These are phyloP conservation scores for Trichosporon ovoides DNA, from an alignment of 1,284 basidiomycete genomes.

Conservation along the genomic window DNA sequence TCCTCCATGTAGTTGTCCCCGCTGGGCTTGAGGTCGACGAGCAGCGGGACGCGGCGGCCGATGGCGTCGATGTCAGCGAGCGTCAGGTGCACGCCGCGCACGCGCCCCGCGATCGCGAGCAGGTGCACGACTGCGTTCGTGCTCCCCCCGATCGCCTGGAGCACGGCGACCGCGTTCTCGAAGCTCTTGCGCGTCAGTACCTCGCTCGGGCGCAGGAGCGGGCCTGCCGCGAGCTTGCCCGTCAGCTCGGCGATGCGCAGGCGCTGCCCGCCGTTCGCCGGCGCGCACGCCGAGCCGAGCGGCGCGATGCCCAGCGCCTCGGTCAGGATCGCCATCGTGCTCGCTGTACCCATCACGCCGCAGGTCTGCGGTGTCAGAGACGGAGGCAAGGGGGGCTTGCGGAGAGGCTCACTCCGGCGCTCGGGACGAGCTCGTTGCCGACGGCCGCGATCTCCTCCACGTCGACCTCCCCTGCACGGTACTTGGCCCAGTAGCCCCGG, in stretches of 20 bases:
- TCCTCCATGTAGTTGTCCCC: slow-evolving; percentile 51
- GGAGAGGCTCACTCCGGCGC: slow-evolving; percentile 30
- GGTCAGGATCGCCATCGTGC: slow-evolving; percentile 45
- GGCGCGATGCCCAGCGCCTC: slow-evolving; percentile 45
- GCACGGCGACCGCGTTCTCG: slow-evolving; percentile 50
- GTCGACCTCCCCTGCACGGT: slow-evolving; percentile 41
- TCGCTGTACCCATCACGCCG: slow-evolving; percentile 47
- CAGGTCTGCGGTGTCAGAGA: slow-evolving; percentile 32
- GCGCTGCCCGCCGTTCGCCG: slow-evolving; percentile 39
- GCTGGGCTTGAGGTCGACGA: slow-evolving; percentile 51
- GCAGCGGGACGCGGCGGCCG: slow-evolving; percentile 46
- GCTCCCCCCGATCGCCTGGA: slow-evolving; percentile 50
- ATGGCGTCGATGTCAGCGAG: slow-evolving; percentile 49
- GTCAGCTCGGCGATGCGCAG: slow-evolving; percentile 41
- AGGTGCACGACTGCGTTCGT: slow-evolving; percentile 52
- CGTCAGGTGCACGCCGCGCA: slow-evolving; percentile 43
- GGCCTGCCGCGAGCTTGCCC: slow-evolving; percentile 26
- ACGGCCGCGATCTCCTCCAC: slow-evolving; percentile 42
- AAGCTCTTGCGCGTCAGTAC: slow-evolving; percentile 49
- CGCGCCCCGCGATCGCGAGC: slow-evolving; percentile 50
- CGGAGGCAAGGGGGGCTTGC: background rate
- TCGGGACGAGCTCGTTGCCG: slow-evolving; percentile 44
- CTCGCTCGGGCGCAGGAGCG: slow-evolving; percentile 40
- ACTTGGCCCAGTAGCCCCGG: slow-evolving; percentile 42
- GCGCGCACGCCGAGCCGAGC: slow-evolving; percentile 39